Evolutionary conservation across 2,329 filamentous ascomycete species (phyloP).

Genomic region (Tolypocladium amazonense): DNA sequence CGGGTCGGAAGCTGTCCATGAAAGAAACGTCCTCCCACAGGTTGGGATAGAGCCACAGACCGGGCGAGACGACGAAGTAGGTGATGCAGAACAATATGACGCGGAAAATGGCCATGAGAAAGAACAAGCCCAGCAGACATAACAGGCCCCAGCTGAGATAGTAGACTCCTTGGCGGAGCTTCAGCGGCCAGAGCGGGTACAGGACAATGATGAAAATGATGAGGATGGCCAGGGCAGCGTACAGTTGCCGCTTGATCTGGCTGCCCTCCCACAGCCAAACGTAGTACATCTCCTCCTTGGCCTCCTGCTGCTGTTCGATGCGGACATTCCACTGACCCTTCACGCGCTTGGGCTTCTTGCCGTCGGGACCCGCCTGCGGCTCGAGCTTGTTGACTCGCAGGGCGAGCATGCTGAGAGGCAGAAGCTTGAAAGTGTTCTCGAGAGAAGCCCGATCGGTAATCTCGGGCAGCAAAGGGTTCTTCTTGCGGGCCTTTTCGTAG

Average conservation of each 20-base stretch:
- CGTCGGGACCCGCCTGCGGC: constrained; percentile 50
- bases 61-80: constrained; percentile 73
- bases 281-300: constrained; percentile 80
- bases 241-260: constrained; percentile 88
- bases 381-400: constrained; percentile 72
- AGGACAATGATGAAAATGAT: constrained; percentile 82
- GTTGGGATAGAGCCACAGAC: constrained; percentile 97
- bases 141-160: constrained; percentile 93
- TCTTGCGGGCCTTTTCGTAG: constrained; percentile 80
- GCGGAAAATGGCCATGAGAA: constrained; percentile 94
- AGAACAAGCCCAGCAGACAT: constrained; percentile 83
- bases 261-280: constrained; percentile 93
- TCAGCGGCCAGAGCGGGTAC: constrained; percentile 92
- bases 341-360: constrained; percentile 73
- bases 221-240: constrained; percentile 72
- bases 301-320: constrained; percentile 93
- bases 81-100: constrained; percentile 91
- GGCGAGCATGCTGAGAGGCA: constrained; percentile 88
- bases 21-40: constrained; percentile 98
- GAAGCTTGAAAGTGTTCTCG: constrained; percentile 88
- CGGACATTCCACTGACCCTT: constrained; percentile 96
- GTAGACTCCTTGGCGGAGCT: constrained; percentile 88
- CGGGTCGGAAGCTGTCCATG: constrained; percentile 88
- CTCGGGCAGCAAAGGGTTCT: constrained; percentile 80
- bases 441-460: constrained; percentile 82